Base-by-base conservation (phyloP, 2,329 filamentous ascomycete species). In the Cordyceps tenuipes region DNA sequence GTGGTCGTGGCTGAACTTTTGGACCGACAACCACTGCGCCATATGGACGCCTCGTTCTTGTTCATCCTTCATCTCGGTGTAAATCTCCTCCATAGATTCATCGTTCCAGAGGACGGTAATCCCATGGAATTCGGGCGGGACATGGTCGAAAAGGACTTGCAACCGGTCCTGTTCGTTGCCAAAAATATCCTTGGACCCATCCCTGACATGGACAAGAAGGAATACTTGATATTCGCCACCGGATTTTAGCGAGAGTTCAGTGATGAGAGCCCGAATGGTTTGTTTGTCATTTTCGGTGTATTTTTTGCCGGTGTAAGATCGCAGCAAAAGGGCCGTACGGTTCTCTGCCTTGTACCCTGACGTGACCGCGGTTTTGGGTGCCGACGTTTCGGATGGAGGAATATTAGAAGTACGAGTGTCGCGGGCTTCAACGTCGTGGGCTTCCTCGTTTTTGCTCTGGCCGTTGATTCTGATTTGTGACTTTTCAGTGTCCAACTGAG, bases 201-300 rank as follows among this genome's bases (percentile, higher is more conserved):
- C 83, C 70, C 89, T 90, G 72, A 91, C 86, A 63, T 95, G 89
- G 15, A 95, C 82, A 29, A 95, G 79, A 34, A 95, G 76, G 68
- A 90, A 89, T 1, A 94, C 85, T 66, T 91, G 84, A 68, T 91
- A 95, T 72, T 92, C 85, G 41, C 89, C 90, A 19, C 90, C 90
- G 17, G 88, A 88, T 62, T 86, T 85, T 60, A 95, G 77, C 6
- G 82, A 82, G 31, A 94, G 77, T 71, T 96, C 91, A 62, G 84
- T 87, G 65, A 96, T 84, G 68, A 95, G 82, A 41, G 91, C 83
- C 31, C 91, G 87, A 46, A 96, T 84, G 58, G 86, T 86, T 70
- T 92, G 85, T 68, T 89, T 84, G 69, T 93, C 89, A 68, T 93
- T 89, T 46, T 89, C 82, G 31, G 86, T 89, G 70, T 91, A 96